These are phyloP conservation scores for Claviceps citrina DNA, from an alignment of 2,329 filamentous ascomycete genomes.

Conservation along the genomic window DNA sequence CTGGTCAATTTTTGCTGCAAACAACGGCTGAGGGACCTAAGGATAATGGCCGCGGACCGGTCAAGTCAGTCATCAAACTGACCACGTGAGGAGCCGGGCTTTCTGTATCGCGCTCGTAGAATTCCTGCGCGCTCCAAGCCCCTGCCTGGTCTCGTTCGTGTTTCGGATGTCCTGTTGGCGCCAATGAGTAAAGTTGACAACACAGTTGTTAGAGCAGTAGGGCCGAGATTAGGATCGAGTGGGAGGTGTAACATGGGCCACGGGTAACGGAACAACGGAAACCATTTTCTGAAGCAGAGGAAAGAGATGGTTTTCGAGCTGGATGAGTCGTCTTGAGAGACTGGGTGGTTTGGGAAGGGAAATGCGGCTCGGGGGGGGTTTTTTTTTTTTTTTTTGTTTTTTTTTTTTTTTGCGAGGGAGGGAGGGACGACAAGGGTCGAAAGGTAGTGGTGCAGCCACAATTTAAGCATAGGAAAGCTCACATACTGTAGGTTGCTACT, in stretches of 20 bases:
- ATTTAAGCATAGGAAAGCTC: background rate
- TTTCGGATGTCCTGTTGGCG: constrained; percentile 4
- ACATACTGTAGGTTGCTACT: background rate
- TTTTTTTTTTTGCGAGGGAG: too few relatives aligned
- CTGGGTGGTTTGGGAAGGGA: too few relatives aligned
- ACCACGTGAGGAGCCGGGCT: background rate
- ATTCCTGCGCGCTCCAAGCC: background rate
- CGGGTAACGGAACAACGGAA: background rate
- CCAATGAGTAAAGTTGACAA: background rate
- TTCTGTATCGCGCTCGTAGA: background rate
- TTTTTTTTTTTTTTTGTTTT: too few relatives aligned
- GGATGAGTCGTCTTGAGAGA: too few relatives aligned
- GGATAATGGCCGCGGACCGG: background rate
- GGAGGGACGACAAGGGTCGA: too few relatives aligned
- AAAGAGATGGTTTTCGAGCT: background rate
- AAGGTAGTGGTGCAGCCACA: background rate
- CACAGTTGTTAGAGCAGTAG: background rate
- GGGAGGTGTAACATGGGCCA: background rate
- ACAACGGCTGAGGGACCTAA: background rate
- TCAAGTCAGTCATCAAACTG: background rate
- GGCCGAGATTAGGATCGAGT: background rate
- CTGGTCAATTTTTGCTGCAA: background rate
- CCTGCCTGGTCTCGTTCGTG: constrained; percentile 2
- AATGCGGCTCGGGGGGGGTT: too few relatives aligned
- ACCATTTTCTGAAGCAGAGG: background rate